phyloP scores from a whole-genome alignment of 495 filamentous ascomycete species.

The Neohortaea acidophila region DNA sequence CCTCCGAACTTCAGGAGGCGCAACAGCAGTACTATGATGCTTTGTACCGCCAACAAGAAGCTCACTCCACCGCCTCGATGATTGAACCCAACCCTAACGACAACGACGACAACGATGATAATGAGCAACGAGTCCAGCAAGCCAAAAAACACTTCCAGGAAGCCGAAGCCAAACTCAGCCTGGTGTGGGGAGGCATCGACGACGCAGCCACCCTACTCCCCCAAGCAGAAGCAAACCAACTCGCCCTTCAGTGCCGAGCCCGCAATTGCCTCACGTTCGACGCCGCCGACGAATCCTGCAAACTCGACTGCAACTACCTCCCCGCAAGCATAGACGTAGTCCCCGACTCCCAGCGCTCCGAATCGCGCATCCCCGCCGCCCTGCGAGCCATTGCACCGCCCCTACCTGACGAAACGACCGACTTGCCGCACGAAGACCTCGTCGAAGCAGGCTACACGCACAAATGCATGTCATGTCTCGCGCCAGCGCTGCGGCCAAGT shows the following conservation, averaged over 20 bases:
- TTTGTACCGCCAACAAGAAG: slow-evolving; percentile 2
- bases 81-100: no score
- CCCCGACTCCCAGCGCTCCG: slow-evolving; percentile 21
- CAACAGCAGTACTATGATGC: slow-evolving; percentile 9
- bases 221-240: slow-evolving; percentile 2
- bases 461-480: slow-evolving; percentile 7
- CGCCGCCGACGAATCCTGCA: slow-evolving; percentile 9
- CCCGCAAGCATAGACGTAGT: slow-evolving; percentile 13
- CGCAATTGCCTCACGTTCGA: no score
- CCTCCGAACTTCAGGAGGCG: not conserved
- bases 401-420: no score
- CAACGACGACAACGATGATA: no score
- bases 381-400: no score
- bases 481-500: not conserved
- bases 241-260: not conserved
- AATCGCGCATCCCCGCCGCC: slow-evolving; percentile 23
- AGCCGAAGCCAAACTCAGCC: no score
- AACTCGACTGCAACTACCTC: slow-evolving; percentile 13
- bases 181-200: no score
- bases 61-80: not conserved
- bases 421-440: not conserved
- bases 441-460: slow-evolving; percentile 6
- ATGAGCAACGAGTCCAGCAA: no score
- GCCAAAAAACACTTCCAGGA: no score
- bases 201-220: not conserved